These are phyloP conservation scores for Zizania latifolia DNA, from an alignment of 176 grass and related monocot genomes.

Conservation along the genomic window DNA sequence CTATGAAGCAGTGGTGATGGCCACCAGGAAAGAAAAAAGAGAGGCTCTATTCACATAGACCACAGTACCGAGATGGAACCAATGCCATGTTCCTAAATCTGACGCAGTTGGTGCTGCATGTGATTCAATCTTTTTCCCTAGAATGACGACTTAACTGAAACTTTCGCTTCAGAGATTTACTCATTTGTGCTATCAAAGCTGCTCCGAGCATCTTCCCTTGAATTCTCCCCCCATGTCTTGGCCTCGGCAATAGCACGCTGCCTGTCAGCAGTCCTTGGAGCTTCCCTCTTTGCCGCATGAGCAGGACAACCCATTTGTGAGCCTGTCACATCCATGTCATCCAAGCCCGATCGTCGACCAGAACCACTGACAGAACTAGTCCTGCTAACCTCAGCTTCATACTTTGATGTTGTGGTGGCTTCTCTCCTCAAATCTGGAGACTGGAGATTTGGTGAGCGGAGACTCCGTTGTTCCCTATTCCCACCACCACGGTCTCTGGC, in stretches of 20 bases:
- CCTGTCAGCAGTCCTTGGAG: conserved; percentile 44
- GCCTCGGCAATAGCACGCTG: conserved; percentile 72
- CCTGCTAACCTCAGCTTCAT: conserved; percentile 40
- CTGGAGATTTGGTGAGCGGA: conserved; percentile 53
- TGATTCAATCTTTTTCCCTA: conserved; percentile 15
- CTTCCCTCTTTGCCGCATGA: conserved; percentile 39
- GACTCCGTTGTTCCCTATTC: conserved; percentile 38
- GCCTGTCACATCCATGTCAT: conserved; percentile 40
- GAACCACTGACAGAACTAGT: conserved; percentile 56
- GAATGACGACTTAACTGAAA: conserved; percentile 19
- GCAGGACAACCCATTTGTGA: conserved; percentile 57
- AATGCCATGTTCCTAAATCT: conserved; percentile 17
- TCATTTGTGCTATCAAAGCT: conserved; percentile 48
- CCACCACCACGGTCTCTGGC: conserved; percentile 18
- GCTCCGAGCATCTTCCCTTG: conserved; percentile 38
- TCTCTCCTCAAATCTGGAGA: conserved; percentile 67
- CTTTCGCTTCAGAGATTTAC: conserved; percentile 34
- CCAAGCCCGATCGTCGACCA: conserved; percentile 57
- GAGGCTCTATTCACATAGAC: conserved; percentile 45
- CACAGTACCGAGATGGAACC: conserved; percentile 23
- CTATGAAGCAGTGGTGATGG: conserved; percentile 30
- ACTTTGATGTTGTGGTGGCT: conserved; percentile 12
- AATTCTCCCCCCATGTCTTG: conserved; percentile 67
- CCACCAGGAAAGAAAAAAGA: conserved; percentile 13
- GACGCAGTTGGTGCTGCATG: conserved; percentile 8